Evolutionary conservation across 2,329 filamentous ascomycete species (phyloP).

Genomic region (Claviceps pazoutovae): DNA sequence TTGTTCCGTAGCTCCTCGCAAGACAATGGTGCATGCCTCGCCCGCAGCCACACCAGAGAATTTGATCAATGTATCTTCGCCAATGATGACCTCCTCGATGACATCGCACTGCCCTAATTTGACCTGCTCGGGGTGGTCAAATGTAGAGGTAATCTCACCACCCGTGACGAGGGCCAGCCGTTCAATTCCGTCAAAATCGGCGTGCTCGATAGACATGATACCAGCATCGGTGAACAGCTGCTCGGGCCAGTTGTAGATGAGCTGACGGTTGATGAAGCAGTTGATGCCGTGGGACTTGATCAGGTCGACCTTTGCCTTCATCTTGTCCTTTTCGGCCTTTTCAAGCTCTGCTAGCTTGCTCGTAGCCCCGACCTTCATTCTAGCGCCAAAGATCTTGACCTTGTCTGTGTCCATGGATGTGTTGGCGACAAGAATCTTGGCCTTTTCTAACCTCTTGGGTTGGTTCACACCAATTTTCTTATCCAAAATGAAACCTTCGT

Average conservation of each 20-base stretch:
- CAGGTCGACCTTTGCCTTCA: constrained; percentile 97
- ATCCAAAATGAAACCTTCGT: constrained; percentile 96
- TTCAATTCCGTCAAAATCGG: constrained; percentile 97
- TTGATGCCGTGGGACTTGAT: constrained; percentile 99
- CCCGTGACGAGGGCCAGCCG: constrained; percentile 87
- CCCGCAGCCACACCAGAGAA: constrained; percentile 94
- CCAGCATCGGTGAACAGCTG: constrained; percentile 96
- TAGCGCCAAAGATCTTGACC: constrained; percentile 97
- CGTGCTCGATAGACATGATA: constrained; percentile 97
- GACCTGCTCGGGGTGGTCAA: constrained; percentile 94
- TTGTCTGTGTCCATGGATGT: constrained; percentile 99
- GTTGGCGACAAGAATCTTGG: constrained; percentile 95
- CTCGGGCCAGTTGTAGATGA: constrained; percentile 99
- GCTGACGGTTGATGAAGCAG: constrained; percentile 98
- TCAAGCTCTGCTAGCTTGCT: constrained; percentile 96
- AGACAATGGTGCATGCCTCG: constrained; percentile 88
- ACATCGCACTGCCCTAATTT: constrained; percentile 90
- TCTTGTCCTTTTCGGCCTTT: constrained; percentile 97
- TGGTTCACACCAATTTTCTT: constrained; percentile 99
- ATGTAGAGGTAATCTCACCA: constrained; percentile 93
- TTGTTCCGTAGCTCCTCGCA: constrained; percentile 92
- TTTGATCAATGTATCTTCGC: constrained; percentile 92
- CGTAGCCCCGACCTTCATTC: constrained; percentile 91
- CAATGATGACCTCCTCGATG: constrained; percentile 97
- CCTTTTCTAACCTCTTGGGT: constrained; percentile 92